These are phyloP conservation scores for Cutaneotrichosporon arboriforme DNA, from an alignment of 1,284 basidiomycete species.

Conservation along the genomic window DNA sequence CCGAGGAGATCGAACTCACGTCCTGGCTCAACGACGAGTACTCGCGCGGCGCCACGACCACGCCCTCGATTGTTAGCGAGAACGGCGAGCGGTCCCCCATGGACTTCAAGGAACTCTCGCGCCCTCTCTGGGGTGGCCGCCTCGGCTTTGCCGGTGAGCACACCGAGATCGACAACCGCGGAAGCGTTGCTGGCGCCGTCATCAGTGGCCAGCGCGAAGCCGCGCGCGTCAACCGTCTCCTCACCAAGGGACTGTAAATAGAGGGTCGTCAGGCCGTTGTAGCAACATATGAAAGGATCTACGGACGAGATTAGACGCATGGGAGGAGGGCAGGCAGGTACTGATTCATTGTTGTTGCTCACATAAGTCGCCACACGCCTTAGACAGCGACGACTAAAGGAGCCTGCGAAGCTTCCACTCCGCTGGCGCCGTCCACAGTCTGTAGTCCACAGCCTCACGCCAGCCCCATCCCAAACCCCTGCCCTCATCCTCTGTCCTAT, in stretches of 20 bases:
- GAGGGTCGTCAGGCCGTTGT: not conserved
- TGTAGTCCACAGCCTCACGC: no score
- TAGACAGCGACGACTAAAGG: no score
- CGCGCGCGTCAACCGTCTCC: conserved; percentile 36
- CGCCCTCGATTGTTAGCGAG: conserved; percentile 46
- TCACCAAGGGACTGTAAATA: conserved; percentile 13
- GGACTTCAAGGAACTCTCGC: conserved; percentile 50
- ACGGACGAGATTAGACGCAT: no score
- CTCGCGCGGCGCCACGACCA: conserved; percentile 52
- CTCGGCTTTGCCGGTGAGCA: conserved; percentile 55
- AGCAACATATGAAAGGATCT: not conserved
- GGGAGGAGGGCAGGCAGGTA: no score
- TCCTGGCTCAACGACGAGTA: conserved; percentile 51
- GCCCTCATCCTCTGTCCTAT: no score
- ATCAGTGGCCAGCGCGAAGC: conserved; percentile 50
- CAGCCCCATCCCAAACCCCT: no score
- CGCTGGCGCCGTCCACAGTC: no score
- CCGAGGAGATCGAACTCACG: conserved; percentile 36
- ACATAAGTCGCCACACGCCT: not conserved
- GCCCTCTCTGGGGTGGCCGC: conserved; percentile 48
- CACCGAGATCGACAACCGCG: conserved; percentile 52
- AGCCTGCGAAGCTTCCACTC: no score
- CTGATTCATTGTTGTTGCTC: no score
- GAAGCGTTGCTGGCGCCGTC: conserved; percentile 50
- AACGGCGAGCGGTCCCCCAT: conserved; percentile 47